Conservation (phyloP, 257 asterid genomes). For the Anisodus acutangulus region DNA sequence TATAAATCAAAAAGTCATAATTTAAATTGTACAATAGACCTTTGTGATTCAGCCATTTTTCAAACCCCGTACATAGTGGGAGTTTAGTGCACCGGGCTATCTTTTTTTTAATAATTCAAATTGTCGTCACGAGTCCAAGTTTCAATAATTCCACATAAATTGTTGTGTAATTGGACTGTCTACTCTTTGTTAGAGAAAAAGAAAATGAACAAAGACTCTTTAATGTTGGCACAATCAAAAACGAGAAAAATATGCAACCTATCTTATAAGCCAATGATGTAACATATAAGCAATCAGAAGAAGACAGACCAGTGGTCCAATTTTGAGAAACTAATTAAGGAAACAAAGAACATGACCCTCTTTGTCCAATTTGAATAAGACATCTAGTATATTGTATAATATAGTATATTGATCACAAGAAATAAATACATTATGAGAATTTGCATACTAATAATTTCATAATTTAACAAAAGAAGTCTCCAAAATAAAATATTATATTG, state of each 20-base stretch:
- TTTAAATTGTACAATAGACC: too few relatives aligned
- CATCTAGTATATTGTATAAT: not conserved
- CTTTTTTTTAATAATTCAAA: too few relatives aligned
- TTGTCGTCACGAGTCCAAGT: not conserved
- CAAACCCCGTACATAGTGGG: too few relatives aligned
- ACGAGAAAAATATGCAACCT: not conserved
- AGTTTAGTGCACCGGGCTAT: too few relatives aligned
- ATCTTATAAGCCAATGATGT: not conserved
- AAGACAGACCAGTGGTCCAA: not conserved
- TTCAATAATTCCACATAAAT: not conserved
- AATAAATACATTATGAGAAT: too few relatives aligned
- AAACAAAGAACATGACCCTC: constrained; percentile 1
- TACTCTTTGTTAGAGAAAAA: not conserved
- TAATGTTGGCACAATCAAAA: not conserved
- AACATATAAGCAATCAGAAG: not conserved
- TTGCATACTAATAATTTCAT: too few relatives aligned
- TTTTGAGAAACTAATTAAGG: not conserved
- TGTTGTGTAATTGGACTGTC: not conserved
- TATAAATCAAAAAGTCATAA: too few relatives aligned
- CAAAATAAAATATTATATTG: not conserved
- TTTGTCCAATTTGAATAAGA: not conserved
- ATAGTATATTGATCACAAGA: too few relatives aligned
- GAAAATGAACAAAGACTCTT: not conserved
- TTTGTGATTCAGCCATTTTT: too few relatives aligned
- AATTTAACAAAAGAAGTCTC: too few relatives aligned